Evolutionary conservation across 345 rosid species (phyloP).

Genomic region (Corymbia maculata): DNA sequence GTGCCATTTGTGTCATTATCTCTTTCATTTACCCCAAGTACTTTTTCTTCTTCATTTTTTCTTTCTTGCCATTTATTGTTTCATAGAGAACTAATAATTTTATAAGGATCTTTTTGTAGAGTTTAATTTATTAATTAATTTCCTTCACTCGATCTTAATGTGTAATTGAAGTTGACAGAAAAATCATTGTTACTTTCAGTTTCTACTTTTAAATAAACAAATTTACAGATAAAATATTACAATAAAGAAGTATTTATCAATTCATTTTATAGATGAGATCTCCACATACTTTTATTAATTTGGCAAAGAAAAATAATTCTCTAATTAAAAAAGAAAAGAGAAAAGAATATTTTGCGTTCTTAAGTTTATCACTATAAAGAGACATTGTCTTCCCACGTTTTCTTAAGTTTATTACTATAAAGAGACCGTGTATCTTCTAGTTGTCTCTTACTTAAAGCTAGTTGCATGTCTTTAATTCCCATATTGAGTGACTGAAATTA

Average conservation of each 20-base stretch:
- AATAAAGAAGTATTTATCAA: neutral
- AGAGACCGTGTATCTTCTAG: neutral
- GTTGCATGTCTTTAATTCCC: neutral
- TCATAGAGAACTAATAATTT: neutral
- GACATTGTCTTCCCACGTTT: neutral
- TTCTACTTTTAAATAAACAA: neutral
- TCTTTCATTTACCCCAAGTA: neutral
- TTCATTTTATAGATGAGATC: neutral
- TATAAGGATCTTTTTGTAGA: neutral
- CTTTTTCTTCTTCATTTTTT: neutral
- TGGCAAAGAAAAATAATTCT: neutral
- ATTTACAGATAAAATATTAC: neutral
- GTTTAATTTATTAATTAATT: neutral
- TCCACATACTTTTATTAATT: neutral
- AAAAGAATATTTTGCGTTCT: too few species aligned
- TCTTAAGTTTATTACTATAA: neutral
- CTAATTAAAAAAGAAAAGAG: neutral
- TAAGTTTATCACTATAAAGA: neutral
- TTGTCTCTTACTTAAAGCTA: neutral
- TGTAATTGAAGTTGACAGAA: neutral
- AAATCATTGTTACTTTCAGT: neutral
- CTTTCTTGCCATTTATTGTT: neutral
- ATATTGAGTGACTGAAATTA: neutral
- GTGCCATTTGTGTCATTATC: neutral
- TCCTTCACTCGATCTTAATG: neutral